Evolutionary conservation across 305 asterid species (phyloP), one percentile per base, ranked within the genome.

Genomic region (Rubia balearica): DNA sequence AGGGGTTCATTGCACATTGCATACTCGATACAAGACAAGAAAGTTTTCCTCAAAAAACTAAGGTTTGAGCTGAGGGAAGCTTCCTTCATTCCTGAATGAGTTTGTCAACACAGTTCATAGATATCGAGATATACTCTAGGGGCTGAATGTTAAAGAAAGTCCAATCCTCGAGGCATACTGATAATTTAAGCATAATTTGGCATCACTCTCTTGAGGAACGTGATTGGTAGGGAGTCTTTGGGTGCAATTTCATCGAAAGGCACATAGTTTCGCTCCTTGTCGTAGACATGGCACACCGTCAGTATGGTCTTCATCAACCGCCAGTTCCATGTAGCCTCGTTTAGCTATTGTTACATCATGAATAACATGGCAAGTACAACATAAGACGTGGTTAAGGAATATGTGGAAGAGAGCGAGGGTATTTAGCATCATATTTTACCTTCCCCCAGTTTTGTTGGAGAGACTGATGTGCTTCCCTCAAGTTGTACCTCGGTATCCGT

Each of bases 321-420:
- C 98, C 99, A 91, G 80, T 91, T 94, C 99, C 99, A 94, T 12
- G 88, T 69, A 30, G 98, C 98, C 83, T 91, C 94, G 14, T 94
- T 94, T 86, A 94, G 51, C 81, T 94, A 91, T 97, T 94, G 72
- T 80, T 69, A 60, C 76, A 83, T 45, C 80, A 73, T 3, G 65
- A 49, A 67, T 51, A 68, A 66, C 63, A 33, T 2, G 2, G 43
- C 53, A 16, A 63, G 41, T 19, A 9, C 41, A 42, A 5, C 16
- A n/a, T 27, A 21, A 61, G 60, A 53, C 10, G 40, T 9, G 12
- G 21, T 33, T 27, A 16, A 24, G 72, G 33, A 65, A 59, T 14
- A 10, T 12, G 11, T 21, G 7, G 61, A 2, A 8, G 68, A 65
- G 48, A 17, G 56, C 7, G 33, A 16, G 12, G 22, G 64, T 65